Base-by-base conservation (phyloP, 192 early-diverging fungal species). In the Podila verticillata region DNA sequence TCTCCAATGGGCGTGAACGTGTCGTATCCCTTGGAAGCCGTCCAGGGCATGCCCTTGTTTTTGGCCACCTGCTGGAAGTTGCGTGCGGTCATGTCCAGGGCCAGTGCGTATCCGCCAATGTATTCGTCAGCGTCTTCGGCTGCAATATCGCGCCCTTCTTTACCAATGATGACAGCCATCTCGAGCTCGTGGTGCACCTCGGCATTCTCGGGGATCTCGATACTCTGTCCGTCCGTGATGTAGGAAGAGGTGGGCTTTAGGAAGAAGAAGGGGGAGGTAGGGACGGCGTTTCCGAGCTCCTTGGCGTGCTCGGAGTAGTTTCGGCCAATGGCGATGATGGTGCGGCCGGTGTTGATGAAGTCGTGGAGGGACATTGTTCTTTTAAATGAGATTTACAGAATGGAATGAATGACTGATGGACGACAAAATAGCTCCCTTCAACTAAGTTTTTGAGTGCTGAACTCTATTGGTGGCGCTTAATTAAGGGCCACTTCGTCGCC, bases 301-400 rank as follows among this genome's bases (percentile, higher is more conserved):
- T 95, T 94, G 36, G 97, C 97, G 72, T 99, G 97, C 60, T 96
- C 94, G 65, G 92, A 92, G 74, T 86, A 98, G 88, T 97, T 97
- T 15, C 97, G 82, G 26, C 97, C 96, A 57, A 99, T 97, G 63
- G 93, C 96, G 28, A 99, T 87, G 62, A 99, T 97, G 79, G 96
- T 97, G 66, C 93, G 91, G 17, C 93, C 92, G 15, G 75, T 34
- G 12, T 75, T 63, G 39, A 86, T 78, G 61, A 90, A 90, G 62
- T 84, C 82, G 56, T 83, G 84, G 19, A 83, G 75, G 24, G 80
- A 70, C 86, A 87, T 87, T 39, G 36, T 54, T 44, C 17, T n/a
- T 44, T 44, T 0, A 15, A 44, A 44, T 44, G 39, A 44, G 39
- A 44, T 10, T 17, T 44, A 44, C 12, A 15, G 13, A 44, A 44